Base-by-base conservation (phyloP, 1,139 yeast genomes). In the Suzukiozyma palmioleophila region DNA sequence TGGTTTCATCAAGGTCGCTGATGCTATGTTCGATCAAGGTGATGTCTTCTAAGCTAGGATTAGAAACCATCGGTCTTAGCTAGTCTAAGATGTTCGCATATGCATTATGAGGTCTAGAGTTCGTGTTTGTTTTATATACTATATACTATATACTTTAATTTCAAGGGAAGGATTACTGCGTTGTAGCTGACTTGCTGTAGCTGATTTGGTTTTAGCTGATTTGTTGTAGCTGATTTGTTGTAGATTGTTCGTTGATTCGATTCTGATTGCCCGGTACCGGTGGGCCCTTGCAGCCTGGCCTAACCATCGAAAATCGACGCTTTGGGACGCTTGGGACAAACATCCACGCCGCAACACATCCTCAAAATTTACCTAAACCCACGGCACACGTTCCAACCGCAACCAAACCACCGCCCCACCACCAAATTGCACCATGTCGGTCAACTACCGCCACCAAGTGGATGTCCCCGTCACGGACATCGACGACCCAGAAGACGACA, bases 11-110 rank as follows among this genome's bases (percentile, higher is more conserved):
- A 90, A 90, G 80, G 97, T 92, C 58, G 97, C 96, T 53, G 94
- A 87, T 56, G 97, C 97, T 56, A 92, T 92, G 97, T 84, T 84
- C 64, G 95, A 79, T 77, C 96, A 87, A 69, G 98, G 97, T 76
- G 97, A 90, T 59, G 90, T 80, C 45, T 81, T 62, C 54, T 77
- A 74, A 53, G 10, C 30, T 28, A 28, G 28, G 5, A 26, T 26
- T 28, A 28, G 31, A 28, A 28, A 8, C 14, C 16, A 28, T 13
- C 31, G 15, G 14, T 28, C 31, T 28, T 28, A 28, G 31, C 31
- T 8, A 28, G 31, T 8, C 31, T 28, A 28, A 13, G 31, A 28
- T n/a, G 31, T 28, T 26, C 16, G 31, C 31, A 28, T 28, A 28
- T 28, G 31, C 14, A 28, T 28, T 8, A 28, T 12, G 9, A 28